Evolutionary conservation across 106 monocot genomes (phyloP).

Genomic region (Posidonia australis): DNA sequence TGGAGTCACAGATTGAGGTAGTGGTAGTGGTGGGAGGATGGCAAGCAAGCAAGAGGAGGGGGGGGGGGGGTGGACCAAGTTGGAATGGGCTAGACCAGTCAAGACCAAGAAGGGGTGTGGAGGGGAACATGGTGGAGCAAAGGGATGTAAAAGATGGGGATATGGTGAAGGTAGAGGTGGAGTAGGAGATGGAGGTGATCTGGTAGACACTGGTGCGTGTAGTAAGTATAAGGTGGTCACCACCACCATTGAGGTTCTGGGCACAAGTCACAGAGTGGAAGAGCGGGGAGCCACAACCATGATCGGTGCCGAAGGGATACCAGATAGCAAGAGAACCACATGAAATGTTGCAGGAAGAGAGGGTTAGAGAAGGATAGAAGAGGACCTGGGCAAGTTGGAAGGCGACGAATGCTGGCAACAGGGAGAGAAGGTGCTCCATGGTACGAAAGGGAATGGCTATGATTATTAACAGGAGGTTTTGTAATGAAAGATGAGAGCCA

Average conservation of each 20-base stretch:
- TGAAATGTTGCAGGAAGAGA: constrained; percentile 6
- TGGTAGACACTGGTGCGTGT: constrained; percentile 31
- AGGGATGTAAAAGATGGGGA: constrained; percentile 26
- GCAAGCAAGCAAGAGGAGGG: constrained; percentile 30
- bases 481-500: too few species aligned
- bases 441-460: too few species aligned
- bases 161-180: constrained; percentile 18
- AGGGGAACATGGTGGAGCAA: constrained; percentile 20
- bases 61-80: constrained; percentile 23
- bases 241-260: background rate
- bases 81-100: constrained; percentile 31
- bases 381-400: constrained; percentile 5
- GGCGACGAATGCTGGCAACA: too few species aligned
- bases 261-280: constrained; percentile 22
- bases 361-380: background rate
- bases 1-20: constrained; percentile 8
- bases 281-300: constrained; percentile 28
- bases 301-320: constrained; percentile 32
- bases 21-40: constrained; percentile 3
- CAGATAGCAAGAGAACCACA: constrained; percentile 19
- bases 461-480: too few species aligned
- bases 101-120: constrained; percentile 18
- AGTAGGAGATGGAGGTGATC: constrained; percentile 26
- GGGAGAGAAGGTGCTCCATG: too few species aligned
- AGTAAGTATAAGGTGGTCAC: constrained; percentile 7